phyloP scores from a whole-genome alignment of 2,329 filamentous ascomycete genomes.

The Helotiales sp. region DNA sequence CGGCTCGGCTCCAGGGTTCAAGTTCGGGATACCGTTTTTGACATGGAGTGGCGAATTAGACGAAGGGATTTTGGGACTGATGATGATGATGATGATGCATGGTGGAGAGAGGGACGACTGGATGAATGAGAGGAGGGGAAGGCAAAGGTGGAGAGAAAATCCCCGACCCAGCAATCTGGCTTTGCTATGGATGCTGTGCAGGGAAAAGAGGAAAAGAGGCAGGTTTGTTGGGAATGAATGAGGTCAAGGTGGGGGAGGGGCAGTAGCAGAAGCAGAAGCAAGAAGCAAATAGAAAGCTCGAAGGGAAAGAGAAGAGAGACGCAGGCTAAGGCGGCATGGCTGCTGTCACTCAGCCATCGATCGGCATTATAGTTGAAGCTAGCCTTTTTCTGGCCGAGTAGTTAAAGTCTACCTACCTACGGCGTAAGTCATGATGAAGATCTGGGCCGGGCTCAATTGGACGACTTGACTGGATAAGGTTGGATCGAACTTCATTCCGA shows the following conservation, averaged over 20 bases:
- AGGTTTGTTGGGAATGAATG: not conserved
- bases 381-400: not conserved
- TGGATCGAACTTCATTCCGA: not conserved
- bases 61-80: not conserved
- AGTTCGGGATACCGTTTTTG: not conserved
- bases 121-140: not conserved
- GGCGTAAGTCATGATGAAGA: not conserved
- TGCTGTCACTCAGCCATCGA: not conserved
- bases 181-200: not conserved
- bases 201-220: not conserved
- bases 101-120: not conserved
- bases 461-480: not conserved
- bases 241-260: not conserved
- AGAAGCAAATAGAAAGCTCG: not conserved
- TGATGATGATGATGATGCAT: not conserved
- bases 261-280: not conserved
- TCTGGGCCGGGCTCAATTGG: not conserved
- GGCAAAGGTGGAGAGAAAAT: too few relatives aligned
- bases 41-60: not conserved
- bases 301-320: not conserved
- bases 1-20: not conserved
- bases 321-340: not conserved
- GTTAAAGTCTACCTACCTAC: not conserved
- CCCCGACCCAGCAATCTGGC: not conserved
- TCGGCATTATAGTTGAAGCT: not conserved